Conservation (phyloP, 805 yeast genomes). For the Pichia nanzhaoensis region DNA sequence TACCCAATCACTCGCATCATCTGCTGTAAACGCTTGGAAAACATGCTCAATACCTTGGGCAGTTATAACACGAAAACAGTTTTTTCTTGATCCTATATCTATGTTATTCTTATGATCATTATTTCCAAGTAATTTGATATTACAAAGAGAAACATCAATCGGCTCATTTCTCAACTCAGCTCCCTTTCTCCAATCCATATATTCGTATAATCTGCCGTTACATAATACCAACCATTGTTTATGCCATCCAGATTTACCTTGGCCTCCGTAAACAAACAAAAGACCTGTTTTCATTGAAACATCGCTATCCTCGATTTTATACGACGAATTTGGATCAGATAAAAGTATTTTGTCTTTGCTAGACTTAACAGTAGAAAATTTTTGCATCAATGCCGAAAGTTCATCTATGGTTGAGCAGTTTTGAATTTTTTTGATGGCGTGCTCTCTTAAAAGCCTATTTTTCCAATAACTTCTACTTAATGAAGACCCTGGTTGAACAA, state of each 20-base stretch:
- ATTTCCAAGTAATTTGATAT: slow-evolving; percentile 40
- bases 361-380: slow-evolving; percentile 13
- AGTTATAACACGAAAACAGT: slow-evolving; percentile 72
- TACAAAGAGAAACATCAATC: slow-evolving; percentile 63
- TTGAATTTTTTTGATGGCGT: slow-evolving; percentile 17
- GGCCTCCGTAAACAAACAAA: slow-evolving; percentile 52
- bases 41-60: slow-evolving; percentile 58
- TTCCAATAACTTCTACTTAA: slow-evolving; percentile 6
- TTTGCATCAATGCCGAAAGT: slow-evolving; percentile 36
- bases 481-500: slow-evolving; percentile 5
- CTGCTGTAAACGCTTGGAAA: slow-evolving; percentile 67
- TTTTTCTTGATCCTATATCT: slow-evolving; percentile 37
- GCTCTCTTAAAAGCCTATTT: slow-evolving; percentile 16
- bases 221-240: slow-evolving; percentile 78
- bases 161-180: slow-evolving; percentile 55
- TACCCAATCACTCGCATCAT: slow-evolving; percentile 66
- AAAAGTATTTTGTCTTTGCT: neutral
- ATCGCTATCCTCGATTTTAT: slow-evolving; percentile 1
- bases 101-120: slow-evolving; percentile 37
- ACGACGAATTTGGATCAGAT: slow-evolving; percentile 4
- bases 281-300: slow-evolving; percentile 36
- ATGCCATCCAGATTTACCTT: slow-evolving; percentile 72
- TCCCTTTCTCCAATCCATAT: slow-evolving; percentile 74
- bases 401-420: slow-evolving; percentile 18
- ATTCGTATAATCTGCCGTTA: slow-evolving; percentile 64